Percentiles rank a stretch among this genome's conserved stretches.
Evolutionary conservation across 1,284 basidiomycete genomes (phyloP).

Genomic region (Boletus sp.): DNA sequence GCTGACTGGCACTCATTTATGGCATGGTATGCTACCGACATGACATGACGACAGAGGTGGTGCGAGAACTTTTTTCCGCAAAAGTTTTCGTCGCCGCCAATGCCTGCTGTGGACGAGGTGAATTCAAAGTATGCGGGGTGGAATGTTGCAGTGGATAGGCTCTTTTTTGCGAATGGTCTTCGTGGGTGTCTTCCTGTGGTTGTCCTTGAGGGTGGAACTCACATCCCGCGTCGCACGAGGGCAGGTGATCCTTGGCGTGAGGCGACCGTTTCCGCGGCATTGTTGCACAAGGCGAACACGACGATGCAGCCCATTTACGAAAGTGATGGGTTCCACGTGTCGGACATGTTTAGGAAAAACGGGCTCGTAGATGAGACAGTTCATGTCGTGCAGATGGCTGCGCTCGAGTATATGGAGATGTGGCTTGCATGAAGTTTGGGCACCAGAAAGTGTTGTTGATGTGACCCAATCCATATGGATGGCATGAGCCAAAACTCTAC

Average conservation of each 20-base stretch:
- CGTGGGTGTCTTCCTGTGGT: constrained; percentile 45
- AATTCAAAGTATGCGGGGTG: constrained; percentile 63
- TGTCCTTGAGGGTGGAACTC: not conserved
- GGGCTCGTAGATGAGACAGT: not conserved
- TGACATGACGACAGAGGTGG: constrained; percentile 54
- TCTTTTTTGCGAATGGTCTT: constrained; percentile 72
- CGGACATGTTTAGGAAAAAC: not conserved
- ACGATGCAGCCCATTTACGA: not conserved
- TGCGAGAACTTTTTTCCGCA: constrained; percentile 63
- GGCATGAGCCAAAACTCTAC: too few species aligned
- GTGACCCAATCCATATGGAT: too few species aligned
- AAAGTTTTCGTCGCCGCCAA: constrained; percentile 50
- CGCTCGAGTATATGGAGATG: constrained; percentile 42
- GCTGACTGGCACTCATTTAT: too few species aligned
- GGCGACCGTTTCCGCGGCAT: not conserved
- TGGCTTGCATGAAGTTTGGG: constrained; percentile 51
- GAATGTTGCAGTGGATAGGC: constrained; percentile 55
- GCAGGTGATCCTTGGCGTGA: not conserved
- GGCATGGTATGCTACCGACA: too few species aligned
- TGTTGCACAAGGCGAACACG: not conserved
- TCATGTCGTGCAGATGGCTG: not conserved
- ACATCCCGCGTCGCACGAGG: not conserved
- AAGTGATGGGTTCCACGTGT: not conserved
- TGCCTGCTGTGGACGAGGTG: constrained; percentile 45
- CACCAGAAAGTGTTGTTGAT: too few species aligned